Percentiles rank a stretch among this genome's conserved stretches.
Conservation (phyloP, 768 basidiomycete genomes). For the Tulasnella sp. region DNA sequence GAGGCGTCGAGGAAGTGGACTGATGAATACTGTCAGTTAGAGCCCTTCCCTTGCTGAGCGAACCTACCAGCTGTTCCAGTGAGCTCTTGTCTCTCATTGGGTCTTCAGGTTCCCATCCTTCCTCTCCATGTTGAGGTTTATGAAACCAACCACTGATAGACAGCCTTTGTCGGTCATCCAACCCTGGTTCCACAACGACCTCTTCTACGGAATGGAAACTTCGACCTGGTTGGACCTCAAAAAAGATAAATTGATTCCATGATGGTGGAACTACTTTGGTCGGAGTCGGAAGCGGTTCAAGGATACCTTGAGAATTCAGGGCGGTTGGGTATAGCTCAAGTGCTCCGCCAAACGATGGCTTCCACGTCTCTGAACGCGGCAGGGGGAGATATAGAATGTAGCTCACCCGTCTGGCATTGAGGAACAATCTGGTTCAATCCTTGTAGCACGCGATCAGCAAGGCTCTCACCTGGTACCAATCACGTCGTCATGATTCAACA, state of each 20-base stretch:
- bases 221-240: slow-evolving; percentile 81
- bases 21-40: slow-evolving; percentile 36
- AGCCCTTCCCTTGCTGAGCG: not conserved
- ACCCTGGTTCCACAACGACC: slow-evolving; percentile 72
- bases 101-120: slow-evolving; percentile 65
- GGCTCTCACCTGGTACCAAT: slow-evolving; percentile 68
- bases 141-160: slow-evolving; percentile 99
- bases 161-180: slow-evolving; percentile 68
- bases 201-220: slow-evolving; percentile 98
- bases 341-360: slow-evolving; percentile 86
- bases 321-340: slow-evolving; percentile 85
- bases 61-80: slow-evolving; percentile 80
- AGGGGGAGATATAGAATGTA: slow-evolving; percentile 97
- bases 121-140: slow-evolving; percentile 83
- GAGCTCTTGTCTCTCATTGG: slow-evolving; percentile 63
- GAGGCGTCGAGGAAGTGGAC: slow-evolving; percentile 61
- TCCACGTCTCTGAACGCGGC: slow-evolving; percentile 70
- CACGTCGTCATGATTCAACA: slow-evolving; percentile 97
- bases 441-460: not conserved
- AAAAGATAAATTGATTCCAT: slow-evolving; percentile 69
- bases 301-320: slow-evolving; percentile 52
- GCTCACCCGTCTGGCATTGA: slow-evolving; percentile 56
- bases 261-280: slow-evolving; percentile 67
- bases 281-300: slow-evolving; percentile 69
- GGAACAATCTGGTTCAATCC: not conserved